phyloP scores from a whole-genome alignment of 805 yeast genomes.

The Kodamaea hsintzibuensis region DNA sequence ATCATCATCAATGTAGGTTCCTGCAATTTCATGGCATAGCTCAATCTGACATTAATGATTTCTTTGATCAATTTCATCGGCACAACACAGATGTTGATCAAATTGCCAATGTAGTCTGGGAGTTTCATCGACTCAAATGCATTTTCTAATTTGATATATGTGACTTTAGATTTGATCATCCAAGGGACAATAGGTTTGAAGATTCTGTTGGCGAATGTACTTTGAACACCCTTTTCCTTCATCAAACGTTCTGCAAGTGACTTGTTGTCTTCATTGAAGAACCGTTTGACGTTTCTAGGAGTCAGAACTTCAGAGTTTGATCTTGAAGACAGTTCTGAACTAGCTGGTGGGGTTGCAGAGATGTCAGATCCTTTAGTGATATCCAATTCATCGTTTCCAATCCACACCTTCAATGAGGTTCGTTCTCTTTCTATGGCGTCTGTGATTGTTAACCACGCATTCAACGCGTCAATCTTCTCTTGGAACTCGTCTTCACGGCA shows the following conservation, averaged over 20 bases:
- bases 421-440: slow-evolving; percentile 66
- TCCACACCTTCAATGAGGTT: slow-evolving; percentile 68
- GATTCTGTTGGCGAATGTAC: slow-evolving; percentile 68
- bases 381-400: slow-evolving; percentile 79
- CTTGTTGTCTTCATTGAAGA: slow-evolving; percentile 59
- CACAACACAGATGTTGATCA: slow-evolving; percentile 67
- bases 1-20: slow-evolving; percentile 95
- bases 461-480: slow-evolving; percentile 69
- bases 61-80: slow-evolving; percentile 82
- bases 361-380: slow-evolving; percentile 42
- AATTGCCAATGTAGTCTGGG: slow-evolving; percentile 67
- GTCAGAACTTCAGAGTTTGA: slow-evolving; percentile 16
- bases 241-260: slow-evolving; percentile 81
- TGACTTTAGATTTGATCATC: slow-evolving; percentile 76
- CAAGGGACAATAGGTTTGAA: slow-evolving; percentile 75
- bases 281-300: slow-evolving; percentile 20
- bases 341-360: slow-evolving; percentile 13
- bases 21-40: slow-evolving; percentile 73
- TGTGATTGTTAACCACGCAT: slow-evolving; percentile 80
- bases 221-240: slow-evolving; percentile 75
- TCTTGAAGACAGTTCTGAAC: slow-evolving; percentile 15
- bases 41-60: slow-evolving; percentile 68
- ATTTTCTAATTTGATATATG: slow-evolving; percentile 61
- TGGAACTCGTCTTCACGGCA: slow-evolving; percentile 65
- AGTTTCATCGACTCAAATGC: slow-evolving; percentile 67